Evolutionary conservation across 1,284 basidiomycete species (phyloP).

Genomic region (Microbotryum violaceum): DNA sequence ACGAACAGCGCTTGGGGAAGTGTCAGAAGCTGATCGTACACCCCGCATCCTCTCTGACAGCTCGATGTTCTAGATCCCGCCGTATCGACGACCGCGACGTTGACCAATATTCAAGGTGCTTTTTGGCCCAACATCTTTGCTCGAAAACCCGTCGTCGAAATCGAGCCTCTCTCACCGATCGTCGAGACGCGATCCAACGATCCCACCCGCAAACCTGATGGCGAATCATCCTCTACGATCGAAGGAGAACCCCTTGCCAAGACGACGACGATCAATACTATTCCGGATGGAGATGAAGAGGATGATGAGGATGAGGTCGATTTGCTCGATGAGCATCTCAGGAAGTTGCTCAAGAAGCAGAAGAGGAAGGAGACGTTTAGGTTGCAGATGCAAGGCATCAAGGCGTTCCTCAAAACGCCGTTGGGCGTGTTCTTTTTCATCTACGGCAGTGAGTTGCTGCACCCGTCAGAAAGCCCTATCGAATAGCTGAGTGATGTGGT

Average conservation of each 20-base stretch:
- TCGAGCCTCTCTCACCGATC: conserved; percentile 1
- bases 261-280: too few species aligned
- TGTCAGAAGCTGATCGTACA: neutral
- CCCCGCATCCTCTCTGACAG: conserved; percentile 1
- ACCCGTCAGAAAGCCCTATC: too few species aligned
- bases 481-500: neutral
- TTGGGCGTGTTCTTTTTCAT: conserved; percentile 32
- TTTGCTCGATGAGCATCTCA: conserved; percentile 9
- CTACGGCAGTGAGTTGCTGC: conserved; percentile 29
- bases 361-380: conserved; percentile 21
- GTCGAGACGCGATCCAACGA: neutral
- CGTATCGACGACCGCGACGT: conserved; percentile 11
- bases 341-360: conserved; percentile 11
- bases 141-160: conserved; percentile 9
- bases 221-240: too few species aligned
- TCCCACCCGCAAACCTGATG: too few species aligned
- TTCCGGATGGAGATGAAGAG: neutral
- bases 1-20: neutral
- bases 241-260: too few species aligned
- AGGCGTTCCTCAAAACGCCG: conserved; percentile 37
- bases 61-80: conserved; percentile 16
- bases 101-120: conserved; percentile 8
- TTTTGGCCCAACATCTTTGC: conserved; percentile 8
- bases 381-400: conserved; percentile 28
- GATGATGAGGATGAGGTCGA: conserved; percentile 1